Evolutionary conservation across 2,329 filamentous ascomycete genomes (phyloP).

Genomic region (Colletotrichum neosansevieriae): DNA sequence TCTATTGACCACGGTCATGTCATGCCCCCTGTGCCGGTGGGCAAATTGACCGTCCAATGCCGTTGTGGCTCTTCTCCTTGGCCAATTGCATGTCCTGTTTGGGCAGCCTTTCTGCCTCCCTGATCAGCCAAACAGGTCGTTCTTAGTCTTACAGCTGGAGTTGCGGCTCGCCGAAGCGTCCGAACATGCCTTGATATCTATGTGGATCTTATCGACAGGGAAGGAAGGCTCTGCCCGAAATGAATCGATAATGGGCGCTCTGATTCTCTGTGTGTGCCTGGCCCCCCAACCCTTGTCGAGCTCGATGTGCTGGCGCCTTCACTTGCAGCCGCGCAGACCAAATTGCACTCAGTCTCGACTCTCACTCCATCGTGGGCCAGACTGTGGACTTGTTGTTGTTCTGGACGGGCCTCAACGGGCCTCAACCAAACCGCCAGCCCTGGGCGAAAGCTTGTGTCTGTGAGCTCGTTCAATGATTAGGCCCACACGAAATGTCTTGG

Average conservation of each 20-base stretch:
- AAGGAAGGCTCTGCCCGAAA: slow-evolving; percentile 28
- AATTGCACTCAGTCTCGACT: slow-evolving; percentile 24
- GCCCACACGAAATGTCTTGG: slow-evolving; percentile 29
- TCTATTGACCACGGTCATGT: neutral
- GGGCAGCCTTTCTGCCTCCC: slow-evolving; percentile 14
- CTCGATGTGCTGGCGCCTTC: slow-evolving; percentile 4
- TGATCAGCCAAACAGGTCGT: neutral
- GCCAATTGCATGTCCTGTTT: neutral
- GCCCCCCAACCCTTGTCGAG: neutral
- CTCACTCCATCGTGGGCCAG: slow-evolving; percentile 26
- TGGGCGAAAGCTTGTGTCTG: slow-evolving; percentile 30
- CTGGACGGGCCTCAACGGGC: slow-evolving; percentile 11
- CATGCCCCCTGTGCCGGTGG: slow-evolving; percentile 7
- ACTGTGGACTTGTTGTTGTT: neutral
- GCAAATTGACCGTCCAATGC: neutral
- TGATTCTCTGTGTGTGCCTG: neutral
- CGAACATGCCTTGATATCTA: slow-evolving; percentile 19
- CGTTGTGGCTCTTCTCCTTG: neutral
- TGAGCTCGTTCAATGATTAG: slow-evolving; percentile 9
- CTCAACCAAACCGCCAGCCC: slow-evolving; percentile 11
- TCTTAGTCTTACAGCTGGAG: neutral
- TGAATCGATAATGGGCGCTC: slow-evolving; percentile 19
- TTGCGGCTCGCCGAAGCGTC: slow-evolving; percentile 29
- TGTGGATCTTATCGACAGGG: slow-evolving; percentile 35
- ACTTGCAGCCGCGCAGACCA: slow-evolving; percentile 4